Base-by-base conservation (phyloP, 148 eudicot genomes). In the Camellia granthamiana region DNA sequence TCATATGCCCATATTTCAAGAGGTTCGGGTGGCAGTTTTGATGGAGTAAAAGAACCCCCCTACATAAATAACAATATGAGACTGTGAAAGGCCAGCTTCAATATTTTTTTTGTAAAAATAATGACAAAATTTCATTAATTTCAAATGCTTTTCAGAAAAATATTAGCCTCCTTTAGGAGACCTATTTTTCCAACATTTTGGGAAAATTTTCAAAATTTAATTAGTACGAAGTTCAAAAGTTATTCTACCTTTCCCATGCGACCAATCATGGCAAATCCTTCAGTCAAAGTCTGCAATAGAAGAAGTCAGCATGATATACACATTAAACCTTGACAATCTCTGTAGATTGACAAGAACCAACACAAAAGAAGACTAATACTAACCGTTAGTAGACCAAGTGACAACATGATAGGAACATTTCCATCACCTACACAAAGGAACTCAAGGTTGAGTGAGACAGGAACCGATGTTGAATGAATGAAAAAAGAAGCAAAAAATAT, bases 231-330 rank as follows among this genome's bases (percentile, higher is more conserved):
- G 2, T 21, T 69, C 2, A 69, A 77, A 58, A 42, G 21, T n/a
- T 51, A 46, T 66, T 66, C 66, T 84, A 93, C 98, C 93, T 86
- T 91, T 56, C 98, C 99, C 91, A 92, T 68, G 43, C 99, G 97
- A 64, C 99, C 99, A 86, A 96, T 93, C 97, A 96, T 90, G 46
- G 99, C 99, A 91, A 96, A 92, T 60, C 98, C 99, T 88, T 82
- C 98, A 0, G 93, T 91, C 83, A 96, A 84, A 72, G 99, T 96
- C 99, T 96, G 88, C 44, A 83, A 79, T 51, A 69, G 65, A 83
- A 66, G 69, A 51, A 65, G 82, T 68, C 74, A 71, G 52, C 54
- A 60, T 8, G 63, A 67, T 64, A 63, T 38, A 59, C 21, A 49
- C 15, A 52, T 54, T 47, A 74, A 21, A 76, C 56, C 16, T 55